These are phyloP conservation scores for Cladosporium oxysporum DNA, from an alignment of 2,329 filamentous ascomycete genomes.

Conservation along the genomic window DNA sequence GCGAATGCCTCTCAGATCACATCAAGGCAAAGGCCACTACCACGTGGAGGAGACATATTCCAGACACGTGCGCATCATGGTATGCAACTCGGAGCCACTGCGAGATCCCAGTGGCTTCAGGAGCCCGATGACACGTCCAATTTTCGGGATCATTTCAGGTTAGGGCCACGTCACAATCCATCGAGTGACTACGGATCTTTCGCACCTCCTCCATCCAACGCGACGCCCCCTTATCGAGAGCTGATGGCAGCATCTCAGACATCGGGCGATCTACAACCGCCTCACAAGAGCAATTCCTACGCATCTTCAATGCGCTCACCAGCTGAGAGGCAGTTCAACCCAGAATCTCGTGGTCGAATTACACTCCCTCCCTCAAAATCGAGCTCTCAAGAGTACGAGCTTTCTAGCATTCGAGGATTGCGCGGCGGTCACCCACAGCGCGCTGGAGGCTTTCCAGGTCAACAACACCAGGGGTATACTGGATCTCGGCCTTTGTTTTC, in stretches of 20 bases:
- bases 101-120: not conserved
- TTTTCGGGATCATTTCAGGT: not conserved
- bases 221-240: not conserved
- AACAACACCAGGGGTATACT: constrained; percentile 16
- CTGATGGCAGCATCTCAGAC: not conserved
- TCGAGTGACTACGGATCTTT: not conserved
- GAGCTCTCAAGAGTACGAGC: constrained; percentile 19
- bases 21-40: not conserved
- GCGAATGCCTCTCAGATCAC: not conserved
- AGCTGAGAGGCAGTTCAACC: not conserved
- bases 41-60: not conserved
- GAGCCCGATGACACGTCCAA: not conserved
- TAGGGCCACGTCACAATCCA: not conserved
- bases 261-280: not conserved
- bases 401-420: constrained; percentile 31
- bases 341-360: constrained; percentile 23
- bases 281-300: not conserved
- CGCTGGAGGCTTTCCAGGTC: not conserved
- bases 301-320: not conserved
- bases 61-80: not conserved
- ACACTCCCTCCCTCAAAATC: constrained; percentile 22
- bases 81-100: not conserved
- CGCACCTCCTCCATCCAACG: not conserved
- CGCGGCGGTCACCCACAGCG: constrained; percentile 27
- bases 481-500: constrained; percentile 23